Evolutionary conservation across 2,329 filamentous ascomycete genomes (phyloP).

Genomic region (Ophiostoma sp.): DNA sequence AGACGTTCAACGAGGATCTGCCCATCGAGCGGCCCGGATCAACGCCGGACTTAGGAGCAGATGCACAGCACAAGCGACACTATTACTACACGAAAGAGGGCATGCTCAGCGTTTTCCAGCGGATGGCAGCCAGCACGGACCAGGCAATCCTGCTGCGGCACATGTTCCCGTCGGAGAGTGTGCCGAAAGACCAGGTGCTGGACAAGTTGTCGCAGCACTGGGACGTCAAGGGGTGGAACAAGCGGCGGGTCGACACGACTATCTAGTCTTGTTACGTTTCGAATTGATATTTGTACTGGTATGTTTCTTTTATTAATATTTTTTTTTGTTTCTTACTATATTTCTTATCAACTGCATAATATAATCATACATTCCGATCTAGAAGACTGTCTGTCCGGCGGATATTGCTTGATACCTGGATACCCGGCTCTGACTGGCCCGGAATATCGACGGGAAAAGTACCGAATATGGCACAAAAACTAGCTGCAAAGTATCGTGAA

Average conservation of each 20-base stretch:
- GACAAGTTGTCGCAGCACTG: neutral
- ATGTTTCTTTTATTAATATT: neutral
- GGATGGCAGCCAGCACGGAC: neutral
- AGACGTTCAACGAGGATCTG: slow-evolving; percentile 10
- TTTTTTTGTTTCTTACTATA: neutral
- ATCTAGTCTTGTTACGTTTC: neutral
- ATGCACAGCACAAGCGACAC: neutral
- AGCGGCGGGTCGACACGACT: too few species aligned
- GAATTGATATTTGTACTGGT: neutral
- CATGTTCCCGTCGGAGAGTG: neutral
- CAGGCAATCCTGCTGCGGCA: neutral
- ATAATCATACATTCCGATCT: too few species aligned
- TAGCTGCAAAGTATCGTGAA: too few species aligned
- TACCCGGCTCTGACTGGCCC: too few species aligned
- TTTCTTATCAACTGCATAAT: too few species aligned
- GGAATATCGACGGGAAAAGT: too few species aligned
- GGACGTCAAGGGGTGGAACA: neutral
- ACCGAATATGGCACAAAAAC: too few species aligned
- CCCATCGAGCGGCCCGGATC: neutral
- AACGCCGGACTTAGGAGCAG: neutral
- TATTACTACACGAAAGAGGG: slow-evolving; percentile 14
- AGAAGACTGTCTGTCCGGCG: too few species aligned
- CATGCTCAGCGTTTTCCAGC: slow-evolving; percentile 9
- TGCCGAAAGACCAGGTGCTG: neutral
- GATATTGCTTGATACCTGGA: too few species aligned